phyloP scores from a whole-genome alignment of 345 rosid species.

The Cardamine resedifolia region DNA sequence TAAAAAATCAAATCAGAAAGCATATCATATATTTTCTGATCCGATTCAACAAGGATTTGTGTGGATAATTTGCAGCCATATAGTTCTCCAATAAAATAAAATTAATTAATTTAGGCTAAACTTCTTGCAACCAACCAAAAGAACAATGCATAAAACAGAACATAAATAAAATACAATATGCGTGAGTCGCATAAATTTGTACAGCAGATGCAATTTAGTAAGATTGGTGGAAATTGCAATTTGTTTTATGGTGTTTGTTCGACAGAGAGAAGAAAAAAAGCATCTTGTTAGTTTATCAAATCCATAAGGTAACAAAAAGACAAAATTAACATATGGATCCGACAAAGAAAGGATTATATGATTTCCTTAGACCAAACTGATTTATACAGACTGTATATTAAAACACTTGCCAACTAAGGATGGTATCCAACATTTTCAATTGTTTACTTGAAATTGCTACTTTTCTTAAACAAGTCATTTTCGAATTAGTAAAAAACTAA shows the following conservation, averaged over 20 bases:
- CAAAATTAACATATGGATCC: constrained; percentile 13
- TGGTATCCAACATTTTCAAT: not conserved
- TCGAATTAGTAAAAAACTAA: not conserved
- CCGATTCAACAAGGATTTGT: constrained; percentile 19
- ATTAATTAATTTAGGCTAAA: not conserved
- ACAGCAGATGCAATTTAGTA: not conserved
- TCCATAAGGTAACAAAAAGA: not conserved
- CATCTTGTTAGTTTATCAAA: constrained; percentile 18
- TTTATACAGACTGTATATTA: not conserved
- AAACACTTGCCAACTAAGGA: not conserved
- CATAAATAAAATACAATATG: not conserved
- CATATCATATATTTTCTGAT: constrained; percentile 14
- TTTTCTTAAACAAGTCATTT: not conserved
- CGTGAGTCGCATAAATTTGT: constrained; percentile 19
- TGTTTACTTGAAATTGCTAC: not conserved
- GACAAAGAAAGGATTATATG: constrained; percentile 18
- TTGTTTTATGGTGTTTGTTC: constrained; percentile 14
- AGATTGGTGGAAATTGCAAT: constrained; percentile 12
- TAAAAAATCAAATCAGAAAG: not conserved
- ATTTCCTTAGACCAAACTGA: constrained; percentile 9
- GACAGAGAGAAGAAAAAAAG: constrained; percentile 10
- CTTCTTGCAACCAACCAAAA: not conserved
- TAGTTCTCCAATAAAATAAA: not conserved
- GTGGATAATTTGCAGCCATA: not conserved
- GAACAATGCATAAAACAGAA: not conserved